Base-by-base conservation (phyloP, 345 rosid species). In the Stellera chamaejasme region DNA sequence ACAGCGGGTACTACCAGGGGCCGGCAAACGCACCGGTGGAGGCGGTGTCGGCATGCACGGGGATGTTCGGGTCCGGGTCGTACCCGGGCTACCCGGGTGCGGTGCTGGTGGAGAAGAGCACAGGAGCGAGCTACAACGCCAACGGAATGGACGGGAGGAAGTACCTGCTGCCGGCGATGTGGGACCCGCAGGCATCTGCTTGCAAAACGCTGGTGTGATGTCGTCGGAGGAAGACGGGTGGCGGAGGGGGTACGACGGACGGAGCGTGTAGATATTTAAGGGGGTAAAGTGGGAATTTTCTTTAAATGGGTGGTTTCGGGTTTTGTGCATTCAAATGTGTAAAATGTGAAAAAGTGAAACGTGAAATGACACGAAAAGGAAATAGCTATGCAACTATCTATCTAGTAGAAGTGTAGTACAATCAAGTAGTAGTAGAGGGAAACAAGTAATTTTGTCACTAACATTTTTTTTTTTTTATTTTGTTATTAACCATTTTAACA, bases 41-140 rank as follows among this genome's bases (percentile, higher is more conserved):
- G 72, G 96, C 88, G 23, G 86, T 85, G 13, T 74, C 90, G 2
- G 94, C 96, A 44, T 88, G 96, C 59, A 62, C 83, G 23, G 94
- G 96, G 13, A 73, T 83, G 32, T 85, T 79, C 12, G 96, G 83
- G 0, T 68, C 74, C 12, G 94, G 90, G 36, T 84, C 96, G 45
- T 88, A 79, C 60, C 94, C 94, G 23, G 90, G 96, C 27, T 88
- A 75, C 46, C 83, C 91, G 5, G 96, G 94, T 32, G 9, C 39
- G 2, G 54, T 79, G 55, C 43, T 85, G 9, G 39, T 78, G 39
- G 94, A 85, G 58, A 4, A 77, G 1, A 58, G 72, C 1, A 83
- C 85, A 49, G 88, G 88, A 46, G 91, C 83, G 53, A 83, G 96
- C 71, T 88, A 76, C 54, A 88, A 85, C 58, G 91, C 94, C 2